These are phyloP conservation scores for Globisporangium solare DNA, from an alignment of 352 stramenopile species.

Conservation along the genomic window DNA sequence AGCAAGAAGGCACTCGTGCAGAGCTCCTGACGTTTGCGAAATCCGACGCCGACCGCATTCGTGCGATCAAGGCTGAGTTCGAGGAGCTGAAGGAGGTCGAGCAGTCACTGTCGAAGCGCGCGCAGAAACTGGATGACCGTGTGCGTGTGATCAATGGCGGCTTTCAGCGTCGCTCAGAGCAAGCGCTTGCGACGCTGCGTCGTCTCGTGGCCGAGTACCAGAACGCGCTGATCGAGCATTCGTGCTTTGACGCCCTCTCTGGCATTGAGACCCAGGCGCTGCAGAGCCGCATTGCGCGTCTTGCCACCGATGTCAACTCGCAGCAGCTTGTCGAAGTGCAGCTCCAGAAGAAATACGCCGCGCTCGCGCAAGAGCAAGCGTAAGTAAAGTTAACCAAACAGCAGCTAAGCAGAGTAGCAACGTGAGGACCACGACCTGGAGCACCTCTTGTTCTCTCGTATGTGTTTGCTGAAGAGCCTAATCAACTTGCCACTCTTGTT, in stretches of 20 bases:
- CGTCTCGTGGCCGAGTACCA: conserved; percentile 36
- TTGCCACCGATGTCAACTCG: conserved; percentile 71
- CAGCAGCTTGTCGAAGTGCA: conserved; percentile 74
- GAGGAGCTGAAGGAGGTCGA: conserved; percentile 61
- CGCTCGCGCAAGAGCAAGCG: conserved; percentile 25
- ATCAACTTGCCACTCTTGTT: too few species aligned
- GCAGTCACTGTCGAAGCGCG: conserved; percentile 53
- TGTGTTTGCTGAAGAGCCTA: too few species aligned
- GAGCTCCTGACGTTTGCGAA: conserved; percentile 39
- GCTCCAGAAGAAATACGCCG: conserved; percentile 74
- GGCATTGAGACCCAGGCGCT: conserved; percentile 52
- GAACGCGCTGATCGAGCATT: conserved; percentile 60
- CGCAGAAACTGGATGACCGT: conserved; percentile 72
- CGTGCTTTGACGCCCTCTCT: conserved; percentile 59
- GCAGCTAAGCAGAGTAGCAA: too few species aligned
- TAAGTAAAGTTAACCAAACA: too few species aligned
- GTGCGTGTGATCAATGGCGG: conserved; percentile 58
- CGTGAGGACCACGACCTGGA: too few species aligned
- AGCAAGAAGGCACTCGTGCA: conserved; percentile 6
- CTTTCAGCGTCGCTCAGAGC: conserved; percentile 41
- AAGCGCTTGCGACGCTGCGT: conserved; percentile 30
- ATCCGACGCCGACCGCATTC: conserved; percentile 35
- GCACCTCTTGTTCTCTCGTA: too few species aligned
- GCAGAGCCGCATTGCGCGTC: conserved; percentile 49
- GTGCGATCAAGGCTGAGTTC: conserved; percentile 54